Base-by-base conservation (phyloP, 495 filamentous ascomycete genomes). In the Daldinia childiae region DNA sequence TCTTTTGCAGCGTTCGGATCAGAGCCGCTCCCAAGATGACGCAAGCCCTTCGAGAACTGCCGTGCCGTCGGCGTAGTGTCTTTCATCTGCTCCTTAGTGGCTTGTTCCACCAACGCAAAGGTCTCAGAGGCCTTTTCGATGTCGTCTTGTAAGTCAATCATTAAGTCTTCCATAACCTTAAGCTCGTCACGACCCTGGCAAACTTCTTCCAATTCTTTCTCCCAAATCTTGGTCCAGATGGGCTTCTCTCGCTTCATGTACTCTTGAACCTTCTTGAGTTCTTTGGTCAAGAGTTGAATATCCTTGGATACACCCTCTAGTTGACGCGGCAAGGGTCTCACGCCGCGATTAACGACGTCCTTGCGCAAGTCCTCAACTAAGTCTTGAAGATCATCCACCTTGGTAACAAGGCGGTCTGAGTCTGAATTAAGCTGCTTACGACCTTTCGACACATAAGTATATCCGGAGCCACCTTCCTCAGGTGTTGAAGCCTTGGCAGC, bases 161-260 rank as follows among this genome's bases (percentile, higher is more conserved):
- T 91, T 24, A 98, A 87, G 45, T 97, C 95, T 79, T 99, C 95
- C 80, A 96, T 93, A 83, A 97, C 90, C 17, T 92, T 95, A 59
- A 98, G 86, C 74, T 97, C 89, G 75, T 98, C 95, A 73, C 94
- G 90, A 69, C 97, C 96, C 70, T 94, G 93, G 81, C 94, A 98
- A 14, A 99, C 95, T 54, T 93, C 86, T 79, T 97, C 90, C 52
- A 99, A 83, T 74, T 98, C 94, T 80, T 93, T 92, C 86, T 98
- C 94, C 95, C 96, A 98, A 66, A 98, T 95, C 85, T 97, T 97
- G 26, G 92, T 96, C 93, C 95, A 99, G 51, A 97, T 82, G 0
- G 95, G 95, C 80, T 96, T 97, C 86, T 99, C 95, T 26, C 86
- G 86, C 72, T 90, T 90, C 77, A 98, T 86, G 83, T 91, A 97